A percentile compares a stretch with the other conserved stretches of the same genome.
phyloP scores from a whole-genome alignment of 2,329 filamentous ascomycete species.

The Rutstroemia sydowiana region DNA sequence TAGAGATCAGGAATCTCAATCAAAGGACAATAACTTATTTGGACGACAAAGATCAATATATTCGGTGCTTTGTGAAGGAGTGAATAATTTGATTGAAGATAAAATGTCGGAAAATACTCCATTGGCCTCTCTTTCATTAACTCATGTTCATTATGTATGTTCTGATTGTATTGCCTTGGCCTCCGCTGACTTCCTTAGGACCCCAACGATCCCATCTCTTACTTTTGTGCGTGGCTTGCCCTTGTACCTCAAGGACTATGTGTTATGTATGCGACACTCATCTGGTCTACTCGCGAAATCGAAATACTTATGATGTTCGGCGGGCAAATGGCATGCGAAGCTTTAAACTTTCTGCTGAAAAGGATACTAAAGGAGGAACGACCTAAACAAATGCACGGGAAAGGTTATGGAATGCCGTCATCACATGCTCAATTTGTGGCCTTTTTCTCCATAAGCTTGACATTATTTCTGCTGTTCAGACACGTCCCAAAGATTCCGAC shows the following conservation, averaged over 20 bases:
- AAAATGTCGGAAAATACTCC: conserved; percentile 41
- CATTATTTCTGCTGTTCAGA: conserved; percentile 76
- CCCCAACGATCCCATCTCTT: conserved; percentile 75
- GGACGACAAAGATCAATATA: no score
- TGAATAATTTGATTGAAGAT: background rate
- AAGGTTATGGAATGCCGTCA: conserved; percentile 95
- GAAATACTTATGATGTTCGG: conserved; percentile 86
- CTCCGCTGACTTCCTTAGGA: conserved; percentile 48
- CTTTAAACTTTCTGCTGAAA: conserved; percentile 82
- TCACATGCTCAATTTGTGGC: conserved; percentile 93
- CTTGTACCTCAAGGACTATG: conserved; percentile 88
- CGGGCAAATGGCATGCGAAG: conserved; percentile 88
- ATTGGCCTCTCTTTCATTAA: conserved; percentile 84
- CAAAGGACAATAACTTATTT: no score
- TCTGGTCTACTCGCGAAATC: conserved; percentile 84
- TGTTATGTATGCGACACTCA: conserved; percentile 80
- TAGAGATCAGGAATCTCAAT: no score
- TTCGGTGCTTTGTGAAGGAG: no score
- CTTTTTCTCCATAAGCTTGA: conserved; percentile 81
- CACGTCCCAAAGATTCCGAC: conserved; percentile 51
- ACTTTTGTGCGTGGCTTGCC: conserved; percentile 86
- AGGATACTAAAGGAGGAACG: conserved; percentile 87
- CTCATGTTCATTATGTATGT: conserved; percentile 90
- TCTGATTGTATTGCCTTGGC: background rate
- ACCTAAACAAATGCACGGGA: conserved; percentile 72